Evolutionary conservation across 768 basidiomycete species (phyloP), one percentile per base, ranked within the genome.

Genomic region (Lactarius pseudohatsudake): DNA sequence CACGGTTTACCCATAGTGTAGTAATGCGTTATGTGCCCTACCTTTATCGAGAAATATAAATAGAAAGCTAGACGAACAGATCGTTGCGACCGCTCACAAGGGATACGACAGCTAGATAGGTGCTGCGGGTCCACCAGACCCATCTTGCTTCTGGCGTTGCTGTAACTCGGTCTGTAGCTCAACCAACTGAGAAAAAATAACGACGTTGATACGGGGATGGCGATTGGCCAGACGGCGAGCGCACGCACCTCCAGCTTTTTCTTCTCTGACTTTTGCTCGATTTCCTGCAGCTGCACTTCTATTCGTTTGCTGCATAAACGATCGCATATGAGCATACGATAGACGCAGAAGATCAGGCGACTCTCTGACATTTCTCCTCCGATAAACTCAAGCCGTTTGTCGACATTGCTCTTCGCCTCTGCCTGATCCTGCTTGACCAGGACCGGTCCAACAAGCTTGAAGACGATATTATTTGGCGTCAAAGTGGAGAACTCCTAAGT

Each of bases 331-430:
- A 73, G 70, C 38, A 40, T 32, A 43, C 36, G 22, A 20, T 55
- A 40, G 28, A 41, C 20, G 61, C 30, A 10, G 41, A 41, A 22
- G 45, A 47, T n/a, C 11, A 53, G 11, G 32, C 8, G n/a, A 36
- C 11, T 61, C 56, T 40, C 89, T 64, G 64, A 96, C 96, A 96
- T 94, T 77, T 98, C 95, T 64, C 86, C 79, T 54, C 78, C 81
- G 72, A 98, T 98, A 78, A 93, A 96, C 65, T 92, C 91, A 40
- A 98, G 78, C 10, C 96, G 87, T 57, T 91, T 96, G 71, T 94
- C 87, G 28, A 98, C 92, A 73, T 93, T 97, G 69, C 77, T 80
- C 75, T 90, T 91, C 38, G 95, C 96, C 70, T 97, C 96, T 7
- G 77, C 77, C 72, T 89, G 88, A 70, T 97, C 95, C 77, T 98